phyloP scores from a whole-genome alignment of 305 asterid species.

The Plantago lanceolata region DNA sequence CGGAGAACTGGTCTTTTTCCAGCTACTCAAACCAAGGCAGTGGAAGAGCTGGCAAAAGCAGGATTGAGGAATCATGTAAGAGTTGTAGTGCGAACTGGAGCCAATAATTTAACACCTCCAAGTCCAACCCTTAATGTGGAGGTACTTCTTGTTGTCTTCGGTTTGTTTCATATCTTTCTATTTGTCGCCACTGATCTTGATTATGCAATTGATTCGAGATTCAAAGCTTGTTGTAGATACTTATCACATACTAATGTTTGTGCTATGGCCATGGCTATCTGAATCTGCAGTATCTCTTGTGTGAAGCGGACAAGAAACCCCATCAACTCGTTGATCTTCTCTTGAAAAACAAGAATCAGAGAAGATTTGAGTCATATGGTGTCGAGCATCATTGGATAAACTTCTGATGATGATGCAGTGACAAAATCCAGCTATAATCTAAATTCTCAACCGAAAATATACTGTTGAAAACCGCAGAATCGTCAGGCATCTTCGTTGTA shows the following conservation, averaged over 20 bases:
- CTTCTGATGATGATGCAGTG: too few species aligned
- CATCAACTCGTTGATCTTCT: constrained; percentile 70
- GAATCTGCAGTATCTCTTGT: constrained; percentile 62
- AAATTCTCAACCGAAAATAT: too few species aligned
- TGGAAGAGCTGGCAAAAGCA: constrained; percentile 86
- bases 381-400: too few species aligned
- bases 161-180: background rate
- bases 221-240: constrained; percentile 16
- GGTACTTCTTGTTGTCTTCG: constrained; percentile 35
- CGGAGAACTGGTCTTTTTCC: constrained; percentile 94
- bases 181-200: constrained; percentile 2
- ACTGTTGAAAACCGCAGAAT: too few species aligned
- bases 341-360: constrained; percentile 48
- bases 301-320: constrained; percentile 88
- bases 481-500: too few species aligned
- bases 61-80: constrained; percentile 88
- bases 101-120: constrained; percentile 63
- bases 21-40: constrained; percentile 94
- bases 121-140: constrained; percentile 76
- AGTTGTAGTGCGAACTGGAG: constrained; percentile 80
- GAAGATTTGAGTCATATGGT: constrained; percentile 34
- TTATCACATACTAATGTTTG: constrained; percentile 22
- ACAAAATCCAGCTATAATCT: too few species aligned
- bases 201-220: constrained; percentile 2
- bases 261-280: constrained; percentile 22